A percentile compares a stretch with the other conserved stretches of the same genome.
Evolutionary conservation across 441 rosid species (phyloP).

Genomic region (Brassica balearica): DNA sequence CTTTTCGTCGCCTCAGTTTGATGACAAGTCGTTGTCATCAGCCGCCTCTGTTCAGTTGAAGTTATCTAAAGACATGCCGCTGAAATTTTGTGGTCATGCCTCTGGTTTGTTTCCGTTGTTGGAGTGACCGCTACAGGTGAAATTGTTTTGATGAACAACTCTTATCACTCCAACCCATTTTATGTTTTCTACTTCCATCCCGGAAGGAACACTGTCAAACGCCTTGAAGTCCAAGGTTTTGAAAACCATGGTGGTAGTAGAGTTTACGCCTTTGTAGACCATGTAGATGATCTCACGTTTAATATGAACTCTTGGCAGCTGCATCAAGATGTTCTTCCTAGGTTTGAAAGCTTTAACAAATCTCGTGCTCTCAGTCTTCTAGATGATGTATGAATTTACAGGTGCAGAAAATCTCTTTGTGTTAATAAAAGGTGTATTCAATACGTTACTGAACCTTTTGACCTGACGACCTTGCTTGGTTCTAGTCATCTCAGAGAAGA

Average conservation of each 20-base stretch:
- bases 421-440: background rate
- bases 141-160: background rate
- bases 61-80: background rate
- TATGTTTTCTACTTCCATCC: background rate
- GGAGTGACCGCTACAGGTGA: background rate
- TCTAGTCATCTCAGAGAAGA: background rate
- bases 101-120: background rate
- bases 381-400: no score
- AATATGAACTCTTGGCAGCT: background rate
- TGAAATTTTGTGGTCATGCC: background rate
- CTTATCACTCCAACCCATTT: background rate
- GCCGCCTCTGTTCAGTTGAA: background rate
- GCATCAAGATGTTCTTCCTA: background rate
- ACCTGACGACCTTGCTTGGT: background rate
- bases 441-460: background rate
- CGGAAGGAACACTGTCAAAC: no score
- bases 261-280: no score
- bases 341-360: background rate
- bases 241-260: no score
- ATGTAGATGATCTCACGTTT: background rate
- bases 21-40: no score
- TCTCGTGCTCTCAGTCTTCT: background rate
- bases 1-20: no score
- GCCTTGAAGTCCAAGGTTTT: no score
- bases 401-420: background rate